These are phyloP conservation scores for Umbelopsis sp. DNA, from an alignment of 192 early-diverging fungal species.

Conservation along the genomic window DNA sequence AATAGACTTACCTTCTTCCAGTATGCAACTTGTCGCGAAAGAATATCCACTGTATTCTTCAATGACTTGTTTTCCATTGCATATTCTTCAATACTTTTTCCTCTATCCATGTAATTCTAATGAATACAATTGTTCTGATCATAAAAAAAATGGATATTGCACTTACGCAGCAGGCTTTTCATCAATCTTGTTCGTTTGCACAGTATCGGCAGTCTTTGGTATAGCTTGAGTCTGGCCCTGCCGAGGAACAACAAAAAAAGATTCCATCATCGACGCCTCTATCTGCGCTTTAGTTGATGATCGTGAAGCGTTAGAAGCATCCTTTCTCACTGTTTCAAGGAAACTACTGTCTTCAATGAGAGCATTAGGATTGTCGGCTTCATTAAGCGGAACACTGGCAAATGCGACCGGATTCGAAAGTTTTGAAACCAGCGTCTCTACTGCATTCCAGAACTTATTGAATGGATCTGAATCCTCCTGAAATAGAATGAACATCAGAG, in stretches of 20 bases:
- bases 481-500: neutral
- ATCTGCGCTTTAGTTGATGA: neutral
- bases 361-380: slow-evolving; percentile 38
- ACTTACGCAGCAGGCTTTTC: neutral
- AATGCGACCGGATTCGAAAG: slow-evolving; percentile 70
- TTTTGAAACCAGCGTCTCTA: slow-evolving; percentile 74
- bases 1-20: slow-evolving; percentile 56
- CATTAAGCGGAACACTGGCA: slow-evolving; percentile 56
- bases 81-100: slow-evolving; percentile 66
- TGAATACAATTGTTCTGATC: neutral
- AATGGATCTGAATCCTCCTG: slow-evolving; percentile 80
- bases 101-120: neutral
- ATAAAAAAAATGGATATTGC: neutral
- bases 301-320: neutral
- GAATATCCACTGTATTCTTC: slow-evolving; percentile 60
- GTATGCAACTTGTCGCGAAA: slow-evolving; percentile 53
- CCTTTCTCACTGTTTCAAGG: neutral
- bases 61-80: slow-evolving; percentile 68
- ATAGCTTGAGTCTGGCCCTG: slow-evolving; percentile 20
- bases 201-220: neutral
- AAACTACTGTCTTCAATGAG: neutral
- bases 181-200: neutral
- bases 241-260: slow-evolving; percentile 52
- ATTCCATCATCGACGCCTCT: slow-evolving; percentile 51
- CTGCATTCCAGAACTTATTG: slow-evolving; percentile 80